phyloP scores from a whole-genome alignment of 2,329 filamentous ascomycete genomes.

The Fragosphaeria purpurea region DNA sequence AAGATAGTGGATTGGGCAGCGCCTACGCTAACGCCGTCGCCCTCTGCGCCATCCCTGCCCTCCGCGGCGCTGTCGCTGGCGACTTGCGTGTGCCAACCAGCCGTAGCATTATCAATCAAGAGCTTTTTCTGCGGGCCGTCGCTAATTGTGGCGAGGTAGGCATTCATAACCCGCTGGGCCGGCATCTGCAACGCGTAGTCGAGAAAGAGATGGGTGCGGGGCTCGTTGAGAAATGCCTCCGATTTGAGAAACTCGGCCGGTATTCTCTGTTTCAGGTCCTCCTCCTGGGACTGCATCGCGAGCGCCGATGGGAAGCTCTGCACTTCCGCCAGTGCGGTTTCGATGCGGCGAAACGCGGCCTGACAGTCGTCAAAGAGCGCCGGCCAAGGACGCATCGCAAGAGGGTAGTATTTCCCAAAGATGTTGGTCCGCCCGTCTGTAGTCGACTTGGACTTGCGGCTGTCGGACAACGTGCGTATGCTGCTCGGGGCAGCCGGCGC shows the following conservation, averaged over 20 bases:
- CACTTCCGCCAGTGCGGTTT: background rate
- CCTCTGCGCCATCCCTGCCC: background rate
- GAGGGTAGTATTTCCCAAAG: constrained; percentile 6
- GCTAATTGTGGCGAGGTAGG: background rate
- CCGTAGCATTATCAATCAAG: constrained; percentile 3
- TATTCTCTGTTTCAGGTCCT: background rate
- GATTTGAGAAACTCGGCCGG: constrained; percentile 1
- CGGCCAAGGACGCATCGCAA: constrained; percentile 1
- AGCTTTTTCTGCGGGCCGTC: constrained; percentile 1
- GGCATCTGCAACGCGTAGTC: constrained; percentile 5
- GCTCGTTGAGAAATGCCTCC: constrained; percentile 3
- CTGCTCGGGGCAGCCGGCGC: background rate
- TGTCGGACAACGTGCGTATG: constrained; percentile 4
- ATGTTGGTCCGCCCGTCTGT: constrained; percentile 9
- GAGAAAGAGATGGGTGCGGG: constrained; percentile 2
- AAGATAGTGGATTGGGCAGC: background rate
- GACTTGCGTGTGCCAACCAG: constrained; percentile 1
- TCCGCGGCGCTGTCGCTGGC: background rate
- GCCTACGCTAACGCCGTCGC: background rate
- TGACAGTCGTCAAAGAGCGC: background rate
- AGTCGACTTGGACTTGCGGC: constrained; percentile 1
- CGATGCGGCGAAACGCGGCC: background rate
- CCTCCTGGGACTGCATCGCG: background rate
- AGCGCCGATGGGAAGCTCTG: constrained; percentile 2
- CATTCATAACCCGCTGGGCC: constrained; percentile 5